Percentiles rank a stretch among this genome's conserved stretches.
Evolutionary conservation across 768 basidiomycete species (phyloP).

Genomic region (Mrakia blollopis): DNA sequence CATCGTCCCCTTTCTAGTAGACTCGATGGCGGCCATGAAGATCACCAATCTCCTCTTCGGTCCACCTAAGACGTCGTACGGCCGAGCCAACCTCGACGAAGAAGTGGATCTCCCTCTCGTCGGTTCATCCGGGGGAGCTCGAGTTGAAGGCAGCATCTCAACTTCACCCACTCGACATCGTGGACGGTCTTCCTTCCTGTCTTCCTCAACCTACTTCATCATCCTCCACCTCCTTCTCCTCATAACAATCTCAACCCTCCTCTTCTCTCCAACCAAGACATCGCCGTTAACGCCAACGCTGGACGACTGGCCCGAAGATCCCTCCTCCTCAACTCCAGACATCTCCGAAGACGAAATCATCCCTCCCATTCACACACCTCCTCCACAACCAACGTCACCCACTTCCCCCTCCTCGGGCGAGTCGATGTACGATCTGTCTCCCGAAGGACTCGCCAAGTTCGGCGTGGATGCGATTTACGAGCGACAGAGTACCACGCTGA

Average conservation of each 20-base stretch:
- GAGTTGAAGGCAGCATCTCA: not conserved
- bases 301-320: not conserved
- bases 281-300: not conserved
- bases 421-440: constrained; percentile 1
- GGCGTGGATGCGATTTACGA: constrained; percentile 14
- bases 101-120: too few species aligned
- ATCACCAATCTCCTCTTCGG: too few species aligned
- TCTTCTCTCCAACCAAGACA: not conserved
- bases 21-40: too few species aligned
- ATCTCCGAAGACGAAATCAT: not conserved
- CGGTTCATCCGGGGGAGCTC: not conserved
- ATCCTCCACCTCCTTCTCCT: constrained; percentile 7
- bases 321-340: too few species aligned
- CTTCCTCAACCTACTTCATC: not conserved
- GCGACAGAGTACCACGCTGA: constrained; percentile 11
- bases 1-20: too few species aligned
- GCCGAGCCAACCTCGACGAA: too few species aligned
- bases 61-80: too few species aligned
- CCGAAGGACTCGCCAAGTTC: constrained; percentile 12
- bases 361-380: not conserved
- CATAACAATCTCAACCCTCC: not conserved
- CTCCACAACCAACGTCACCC: not conserved
- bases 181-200: not conserved
- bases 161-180: not conserved
- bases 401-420: not conserved